Evolutionary conservation across 148 eudicot genomes (phyloP).

Genomic region (Amaranthus palmeri): DNA sequence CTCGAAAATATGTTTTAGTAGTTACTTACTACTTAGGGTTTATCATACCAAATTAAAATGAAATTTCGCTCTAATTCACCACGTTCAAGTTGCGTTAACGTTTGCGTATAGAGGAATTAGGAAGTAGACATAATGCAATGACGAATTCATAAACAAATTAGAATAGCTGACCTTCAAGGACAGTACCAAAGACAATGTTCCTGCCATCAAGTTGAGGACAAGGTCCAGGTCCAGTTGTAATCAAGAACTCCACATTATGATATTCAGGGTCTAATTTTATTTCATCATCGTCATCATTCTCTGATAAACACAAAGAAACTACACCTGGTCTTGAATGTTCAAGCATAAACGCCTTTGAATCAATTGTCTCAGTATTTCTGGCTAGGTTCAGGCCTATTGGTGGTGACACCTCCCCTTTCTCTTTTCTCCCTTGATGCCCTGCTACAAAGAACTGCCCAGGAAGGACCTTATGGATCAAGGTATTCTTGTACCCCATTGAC

Average conservation of each 20-base stretch:
- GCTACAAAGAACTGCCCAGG: constrained; percentile 74
- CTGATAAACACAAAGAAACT: constrained; percentile 65
- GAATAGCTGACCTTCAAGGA: constrained; percentile 67
- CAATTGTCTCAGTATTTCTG: constrained; percentile 58
- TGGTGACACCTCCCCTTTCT: constrained; percentile 66
- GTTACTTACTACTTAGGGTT: too few species aligned
- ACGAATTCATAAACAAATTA: neutral
- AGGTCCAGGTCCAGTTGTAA: constrained; percentile 94
- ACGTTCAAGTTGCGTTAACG: too few species aligned
- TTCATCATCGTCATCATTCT: constrained; percentile 94
- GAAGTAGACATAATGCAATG: too few species aligned
- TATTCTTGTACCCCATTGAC: constrained; percentile 55
- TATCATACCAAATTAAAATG: too few species aligned
- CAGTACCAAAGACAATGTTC: constrained; percentile 87
- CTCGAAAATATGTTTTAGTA: too few species aligned
- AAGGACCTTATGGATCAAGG: constrained; percentile 69
- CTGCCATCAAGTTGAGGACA: constrained; percentile 79
- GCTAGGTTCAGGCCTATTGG: constrained; percentile 43
- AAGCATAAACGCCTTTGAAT: constrained; percentile 65
- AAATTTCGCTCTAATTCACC: too few species aligned
- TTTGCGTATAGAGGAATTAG: too few species aligned
- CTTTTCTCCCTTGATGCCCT: constrained; percentile 69
- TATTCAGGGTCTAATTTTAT: constrained; percentile 65
- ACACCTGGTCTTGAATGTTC: constrained; percentile 71
- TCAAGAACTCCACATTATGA: constrained; percentile 87